Conservation (phyloP, 371 early-diverging fungal species). For the Dichotomocladium elegans region DNA sequence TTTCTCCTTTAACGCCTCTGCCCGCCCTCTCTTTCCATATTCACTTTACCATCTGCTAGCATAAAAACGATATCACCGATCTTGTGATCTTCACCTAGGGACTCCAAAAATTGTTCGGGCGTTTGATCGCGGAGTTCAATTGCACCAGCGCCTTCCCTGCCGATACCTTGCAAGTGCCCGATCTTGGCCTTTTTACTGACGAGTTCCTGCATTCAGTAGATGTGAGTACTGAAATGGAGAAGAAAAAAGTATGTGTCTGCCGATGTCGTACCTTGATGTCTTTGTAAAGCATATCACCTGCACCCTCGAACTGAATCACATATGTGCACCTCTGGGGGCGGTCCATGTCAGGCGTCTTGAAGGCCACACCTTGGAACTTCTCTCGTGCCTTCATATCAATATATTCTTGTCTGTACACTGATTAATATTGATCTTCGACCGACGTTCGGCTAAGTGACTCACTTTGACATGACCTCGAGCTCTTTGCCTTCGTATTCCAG, state of each 20-base stretch:
- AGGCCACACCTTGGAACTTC: conserved; percentile 20
- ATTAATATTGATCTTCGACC: not conserved
- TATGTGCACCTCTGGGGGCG: conserved; percentile 1
- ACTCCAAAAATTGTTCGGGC: conserved; percentile 31
- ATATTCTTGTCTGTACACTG: conserved; percentile 22
- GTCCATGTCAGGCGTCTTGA: not conserved
- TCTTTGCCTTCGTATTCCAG: conserved; percentile 12
- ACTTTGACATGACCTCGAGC: conserved; percentile 33
- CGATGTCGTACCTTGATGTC: conserved; percentile 37
- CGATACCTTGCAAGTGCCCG: conserved; percentile 7
- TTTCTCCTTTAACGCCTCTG: not conserved
- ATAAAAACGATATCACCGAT: conserved; percentile 18
- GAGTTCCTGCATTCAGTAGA: not conserved
- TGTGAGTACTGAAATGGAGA: not conserved
- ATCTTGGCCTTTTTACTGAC: not conserved
- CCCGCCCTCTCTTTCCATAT: not conserved
- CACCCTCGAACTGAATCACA: conserved; percentile 32
- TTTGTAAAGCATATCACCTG: conserved; percentile 11
- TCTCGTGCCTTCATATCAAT: conserved; percentile 39
- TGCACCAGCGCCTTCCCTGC: conserved; percentile 23
- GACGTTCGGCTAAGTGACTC: not conserved
- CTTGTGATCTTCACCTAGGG: conserved; percentile 20
- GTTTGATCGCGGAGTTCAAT: conserved; percentile 23
- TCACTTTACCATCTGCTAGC: conserved; percentile 14
- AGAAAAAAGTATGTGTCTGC: not conserved